These are phyloP conservation scores for Mycena venus DNA, from an alignment of 768 basidiomycete genomes.

Conservation along the genomic window DNA sequence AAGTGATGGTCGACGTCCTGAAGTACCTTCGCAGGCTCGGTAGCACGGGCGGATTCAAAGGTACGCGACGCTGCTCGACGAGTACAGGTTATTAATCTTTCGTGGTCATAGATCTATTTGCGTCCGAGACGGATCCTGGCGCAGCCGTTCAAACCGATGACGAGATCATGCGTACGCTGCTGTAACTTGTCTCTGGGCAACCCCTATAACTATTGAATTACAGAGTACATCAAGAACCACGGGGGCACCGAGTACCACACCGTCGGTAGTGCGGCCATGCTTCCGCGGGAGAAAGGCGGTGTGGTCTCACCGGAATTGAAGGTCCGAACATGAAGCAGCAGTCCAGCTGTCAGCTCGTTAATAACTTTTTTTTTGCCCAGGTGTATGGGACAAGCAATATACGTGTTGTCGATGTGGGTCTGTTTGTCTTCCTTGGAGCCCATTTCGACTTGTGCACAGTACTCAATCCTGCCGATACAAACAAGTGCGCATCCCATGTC, in stretches of 20 bases:
- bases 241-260: not conserved
- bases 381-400: slow-evolving; percentile 3
- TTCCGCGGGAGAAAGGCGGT: not conserved
- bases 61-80: too few relatives aligned
- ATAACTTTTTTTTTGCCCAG: not conserved
- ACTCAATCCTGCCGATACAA: not conserved
- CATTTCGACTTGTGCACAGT: not conserved
- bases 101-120: not conserved
- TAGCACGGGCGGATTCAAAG: slow-evolving; percentile 29
- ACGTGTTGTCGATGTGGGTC: slow-evolving; percentile 27
- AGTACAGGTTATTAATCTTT: too few relatives aligned
- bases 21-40: slow-evolving; percentile 35
- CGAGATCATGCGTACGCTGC: not conserved
- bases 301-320: slow-evolving; percentile 7
- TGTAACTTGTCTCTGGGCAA: not conserved
- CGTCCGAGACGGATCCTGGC: not conserved
- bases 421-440: not conserved
- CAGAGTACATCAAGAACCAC: not conserved
- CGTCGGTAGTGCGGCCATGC: not conserved
- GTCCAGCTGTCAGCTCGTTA: not conserved
- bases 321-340: not conserved
- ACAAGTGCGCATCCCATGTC: not conserved
- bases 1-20: slow-evolving; percentile 28
- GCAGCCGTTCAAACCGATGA: not conserved
- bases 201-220: not conserved